Conservation (phyloP, 2,329 filamentous ascomycete species). For the Ampelomyces quisqualis region DNA sequence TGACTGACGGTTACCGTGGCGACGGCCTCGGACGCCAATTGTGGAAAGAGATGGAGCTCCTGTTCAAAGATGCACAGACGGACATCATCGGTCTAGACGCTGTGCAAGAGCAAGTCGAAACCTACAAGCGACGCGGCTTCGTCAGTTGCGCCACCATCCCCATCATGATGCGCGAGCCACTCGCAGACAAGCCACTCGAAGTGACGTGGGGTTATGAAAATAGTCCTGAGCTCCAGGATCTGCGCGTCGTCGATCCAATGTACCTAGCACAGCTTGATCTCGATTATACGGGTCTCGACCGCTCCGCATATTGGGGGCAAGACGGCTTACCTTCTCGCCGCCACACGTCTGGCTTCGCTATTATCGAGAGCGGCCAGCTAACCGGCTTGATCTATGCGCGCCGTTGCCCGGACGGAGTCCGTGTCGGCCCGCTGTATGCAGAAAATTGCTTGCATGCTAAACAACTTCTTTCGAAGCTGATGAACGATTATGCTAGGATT, state of each 20-base stretch:
- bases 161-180: conserved; percentile 27
- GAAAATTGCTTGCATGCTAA: conserved; percentile 22
- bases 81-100: conserved; percentile 40
- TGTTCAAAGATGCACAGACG: conserved; percentile 20
- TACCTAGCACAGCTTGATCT: conserved; percentile 30
- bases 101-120: conserved; percentile 40
- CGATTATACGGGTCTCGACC: conserved; percentile 36
- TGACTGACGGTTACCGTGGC: conserved; percentile 33
- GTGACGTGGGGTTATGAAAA: conserved; percentile 4
- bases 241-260: conserved; percentile 22
- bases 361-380: conserved; percentile 17
- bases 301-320: conserved; percentile 34
- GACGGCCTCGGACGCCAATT: conserved; percentile 36
- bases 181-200: conserved; percentile 11
- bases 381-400: conserved; percentile 37
- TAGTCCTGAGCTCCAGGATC: conserved; percentile 18
- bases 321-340: conserved; percentile 28
- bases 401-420: conserved; percentile 32
- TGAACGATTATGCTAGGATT: conserved; percentile 21
- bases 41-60: conserved; percentile 30
- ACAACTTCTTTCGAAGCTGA: conserved; percentile 26
- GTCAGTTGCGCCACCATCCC: conserved; percentile 28
- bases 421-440: conserved; percentile 44
- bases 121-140: conserved; percentile 41
- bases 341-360: conserved; percentile 32